Percentiles rank a stretch among this genome's conserved stretches.
Evolutionary conservation across 2,329 filamentous ascomycete genomes (phyloP).

Genomic region (Ophiognomonia clavigignenti-juglandacearum): DNA sequence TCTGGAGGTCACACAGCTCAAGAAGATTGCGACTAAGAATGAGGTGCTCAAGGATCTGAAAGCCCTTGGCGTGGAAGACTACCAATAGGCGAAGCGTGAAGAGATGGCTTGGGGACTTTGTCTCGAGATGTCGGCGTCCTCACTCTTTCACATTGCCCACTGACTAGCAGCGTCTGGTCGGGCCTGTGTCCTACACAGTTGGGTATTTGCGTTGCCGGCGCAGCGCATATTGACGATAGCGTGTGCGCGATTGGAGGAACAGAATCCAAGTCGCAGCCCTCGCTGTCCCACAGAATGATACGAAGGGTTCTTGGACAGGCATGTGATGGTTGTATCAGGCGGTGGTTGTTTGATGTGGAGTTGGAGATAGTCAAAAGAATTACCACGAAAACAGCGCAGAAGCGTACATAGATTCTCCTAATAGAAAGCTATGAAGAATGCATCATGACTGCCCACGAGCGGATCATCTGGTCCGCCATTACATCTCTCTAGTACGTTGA

Average conservation of each 20-base stretch:
- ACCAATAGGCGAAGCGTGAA: not conserved
- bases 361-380: not conserved
- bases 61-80: constrained; percentile 39
- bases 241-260: too few relatives aligned
- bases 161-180: not conserved
- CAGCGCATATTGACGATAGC: too few relatives aligned
- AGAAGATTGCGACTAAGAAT: constrained; percentile 92
- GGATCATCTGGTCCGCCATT: too few relatives aligned
- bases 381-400: too few relatives aligned
- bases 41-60: constrained; percentile 80
- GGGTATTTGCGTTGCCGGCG: too few relatives aligned
- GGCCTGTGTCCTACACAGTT: not conserved
- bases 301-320: not conserved
- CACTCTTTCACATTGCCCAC: not conserved
- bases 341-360: not conserved
- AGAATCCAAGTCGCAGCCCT: too few relatives aligned
- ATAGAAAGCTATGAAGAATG: not conserved
- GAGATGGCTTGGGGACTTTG: not conserved
- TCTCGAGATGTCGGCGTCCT: not conserved
- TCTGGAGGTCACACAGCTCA: constrained; percentile 95
- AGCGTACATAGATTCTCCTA: too few relatives aligned
- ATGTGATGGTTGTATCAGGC: not conserved
- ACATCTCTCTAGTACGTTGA: too few relatives aligned
- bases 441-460: not conserved
- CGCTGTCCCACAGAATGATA: not conserved